These are phyloP conservation scores for Termitomyces sp. DNA, from an alignment of 768 basidiomycete genomes.

Conservation along the genomic window DNA sequence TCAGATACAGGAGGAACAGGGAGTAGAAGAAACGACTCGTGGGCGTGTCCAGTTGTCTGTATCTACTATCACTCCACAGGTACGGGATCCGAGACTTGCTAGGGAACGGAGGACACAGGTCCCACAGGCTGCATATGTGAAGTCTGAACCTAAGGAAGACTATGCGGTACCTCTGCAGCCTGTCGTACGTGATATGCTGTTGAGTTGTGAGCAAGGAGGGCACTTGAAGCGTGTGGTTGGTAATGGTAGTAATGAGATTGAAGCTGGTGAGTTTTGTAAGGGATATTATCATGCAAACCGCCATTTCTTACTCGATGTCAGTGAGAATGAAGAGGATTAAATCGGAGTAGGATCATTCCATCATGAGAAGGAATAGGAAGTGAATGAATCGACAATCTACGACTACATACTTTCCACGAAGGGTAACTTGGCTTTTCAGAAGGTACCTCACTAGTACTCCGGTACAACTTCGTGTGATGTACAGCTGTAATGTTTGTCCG, in stretches of 20 bases:
- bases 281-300: not conserved
- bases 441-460: too few relatives aligned
- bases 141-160: conserved; percentile 9
- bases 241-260: not conserved
- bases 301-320: not conserved
- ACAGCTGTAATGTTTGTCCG: not conserved
- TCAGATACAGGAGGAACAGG: not conserved
- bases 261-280: not conserved
- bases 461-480: too few relatives aligned
- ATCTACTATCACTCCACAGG: not conserved
- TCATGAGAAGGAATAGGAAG: not conserved
- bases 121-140: not conserved
- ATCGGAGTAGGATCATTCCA: too few relatives aligned
- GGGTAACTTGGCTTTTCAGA: not conserved
- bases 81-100: not conserved
- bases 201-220: not conserved
- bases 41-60: not conserved
- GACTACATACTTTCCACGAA: not conserved
- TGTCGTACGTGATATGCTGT: not conserved
- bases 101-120: not conserved
- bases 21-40: not conserved
- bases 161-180: not conserved
- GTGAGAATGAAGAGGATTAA: not conserved
- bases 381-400: not conserved
- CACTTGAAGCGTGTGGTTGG: not conserved